Evolutionary conservation across 192 early-diverging fungal species (phyloP), one percentile per base, ranked within the genome.

Genomic region (Pilobolus umbonatus): DNA sequence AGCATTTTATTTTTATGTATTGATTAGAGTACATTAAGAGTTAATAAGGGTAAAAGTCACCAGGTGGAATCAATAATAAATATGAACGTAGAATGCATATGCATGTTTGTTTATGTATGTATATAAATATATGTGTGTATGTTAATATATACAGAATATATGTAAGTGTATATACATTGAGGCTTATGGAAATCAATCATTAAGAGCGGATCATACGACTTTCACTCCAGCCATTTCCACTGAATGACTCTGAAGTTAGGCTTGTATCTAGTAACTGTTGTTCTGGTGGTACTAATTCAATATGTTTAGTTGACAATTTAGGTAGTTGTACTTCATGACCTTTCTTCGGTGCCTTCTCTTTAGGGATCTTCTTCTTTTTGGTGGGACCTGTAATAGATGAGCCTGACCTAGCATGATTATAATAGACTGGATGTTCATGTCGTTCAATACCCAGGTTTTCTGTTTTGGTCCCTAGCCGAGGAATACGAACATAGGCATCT

Each of bases 401-500:
- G 14, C 19, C 15, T 12, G 39, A 42, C 19, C 39, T 9, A 4
- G 39, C 4, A 1, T 12, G 14, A 21, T 36, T 34, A 14, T 54
- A 35, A 2, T 34, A 31, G 3, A 54, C 52, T 11, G 52, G 52
- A 54, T 54, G 52, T 40, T 62, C 60, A 15, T 54, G 52, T 21
- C 15, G 19, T 11, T 57, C 60, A 4, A 68, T 42, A 7, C 61
- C 74, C 12, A 76, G 50, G 39, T 84, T 83, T 62, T 89, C 87
- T 22, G 62, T 61, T 32, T 69, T 68, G 36, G 87, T 90, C 28
- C 89, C 89, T 44, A 88, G 71, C n/a, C 83, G 67, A 7, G 82
- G 80, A 30, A 98, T 76, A 43, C 77, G 81, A 22, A 96, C 83
- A 67, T 95, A 98, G 1, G 87, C 88, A 72, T 98, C 96, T 26